phyloP scores from a whole-genome alignment of 2,329 filamentous ascomycete genomes.

The Exophiala alcalophila region DNA sequence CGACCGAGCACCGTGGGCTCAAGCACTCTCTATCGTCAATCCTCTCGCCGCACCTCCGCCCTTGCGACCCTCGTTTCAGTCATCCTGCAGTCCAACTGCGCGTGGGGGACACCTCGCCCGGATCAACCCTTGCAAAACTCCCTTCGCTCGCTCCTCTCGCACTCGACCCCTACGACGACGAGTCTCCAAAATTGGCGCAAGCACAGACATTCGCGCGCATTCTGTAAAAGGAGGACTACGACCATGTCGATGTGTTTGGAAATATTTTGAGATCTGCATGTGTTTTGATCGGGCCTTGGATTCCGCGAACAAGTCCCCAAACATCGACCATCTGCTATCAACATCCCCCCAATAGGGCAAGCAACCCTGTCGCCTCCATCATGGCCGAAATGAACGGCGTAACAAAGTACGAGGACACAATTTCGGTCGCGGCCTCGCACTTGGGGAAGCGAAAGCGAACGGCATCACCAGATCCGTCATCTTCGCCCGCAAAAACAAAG shows the following conservation, averaged over 20 bases:
- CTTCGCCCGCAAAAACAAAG: slow-evolving; percentile 10
- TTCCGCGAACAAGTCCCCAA: too few relatives aligned
- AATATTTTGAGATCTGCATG: slow-evolving; percentile 1
- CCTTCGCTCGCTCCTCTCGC: slow-evolving; percentile 3
- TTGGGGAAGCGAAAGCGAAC: slow-evolving; percentile 30
- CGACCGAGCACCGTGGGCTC: too few relatives aligned
- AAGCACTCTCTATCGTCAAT: too few relatives aligned
- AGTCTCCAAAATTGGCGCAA: too few relatives aligned
- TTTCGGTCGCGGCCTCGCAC: slow-evolving; percentile 15
- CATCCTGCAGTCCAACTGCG: slow-evolving; percentile 1
- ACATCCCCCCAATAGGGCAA: too few relatives aligned
- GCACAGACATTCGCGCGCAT: not conserved
- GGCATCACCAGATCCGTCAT: slow-evolving; percentile 20
- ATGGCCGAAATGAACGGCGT: slow-evolving; percentile 25
- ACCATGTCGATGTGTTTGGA: slow-evolving; percentile 2
- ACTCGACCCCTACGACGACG: too few relatives aligned
- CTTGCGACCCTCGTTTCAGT: not conserved
- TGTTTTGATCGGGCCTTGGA: slow-evolving; percentile 1
- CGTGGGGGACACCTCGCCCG: too few relatives aligned
- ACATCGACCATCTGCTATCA: too few relatives aligned
- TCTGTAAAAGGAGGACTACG: not conserved
- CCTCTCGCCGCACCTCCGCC: too few relatives aligned
- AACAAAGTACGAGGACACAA: slow-evolving; percentile 15
- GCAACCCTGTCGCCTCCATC: not conserved
- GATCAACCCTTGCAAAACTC: too few relatives aligned